Conservation (phyloP, 1,139 yeast species). For the Geotrichum klebahnii region DNA sequence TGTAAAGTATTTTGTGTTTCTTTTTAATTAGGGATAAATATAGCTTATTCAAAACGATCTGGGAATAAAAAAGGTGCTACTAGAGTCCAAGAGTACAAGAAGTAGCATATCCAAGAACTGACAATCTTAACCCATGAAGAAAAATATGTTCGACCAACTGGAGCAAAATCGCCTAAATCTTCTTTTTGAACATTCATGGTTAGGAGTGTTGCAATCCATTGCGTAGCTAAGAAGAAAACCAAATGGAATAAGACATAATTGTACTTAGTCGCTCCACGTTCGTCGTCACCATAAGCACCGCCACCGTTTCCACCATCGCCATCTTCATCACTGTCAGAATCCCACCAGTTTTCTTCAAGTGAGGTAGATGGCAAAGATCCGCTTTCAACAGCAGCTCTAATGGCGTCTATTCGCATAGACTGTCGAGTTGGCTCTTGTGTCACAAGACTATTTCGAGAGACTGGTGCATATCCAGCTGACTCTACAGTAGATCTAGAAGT, state of each 20-base stretch:
- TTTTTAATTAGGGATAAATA: too few relatives aligned
- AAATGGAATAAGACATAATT: slow-evolving; percentile 86
- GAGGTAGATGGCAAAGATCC: slow-evolving; percentile 95
- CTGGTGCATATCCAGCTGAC: slow-evolving; percentile 34
- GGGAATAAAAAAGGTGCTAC: slow-evolving; percentile 89
- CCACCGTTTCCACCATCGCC: too few relatives aligned
- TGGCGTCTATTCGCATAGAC: slow-evolving; percentile 82
- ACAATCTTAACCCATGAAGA: slow-evolving; percentile 91
- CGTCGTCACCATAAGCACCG: slow-evolving; percentile 53
- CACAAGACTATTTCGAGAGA: slow-evolving; percentile 39
- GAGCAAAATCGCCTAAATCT: slow-evolving; percentile 82
- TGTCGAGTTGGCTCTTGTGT: slow-evolving; percentile 60
- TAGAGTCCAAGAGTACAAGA: slow-evolving; percentile 83
- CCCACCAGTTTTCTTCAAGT: slow-evolving; percentile 59
- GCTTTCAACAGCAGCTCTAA: slow-evolving; percentile 88
- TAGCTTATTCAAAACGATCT: slow-evolving; percentile 57
- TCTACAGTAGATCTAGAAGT: slow-evolving; percentile 33
- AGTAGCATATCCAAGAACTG: slow-evolving; percentile 88
- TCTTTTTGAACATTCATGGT: slow-evolving; percentile 88
- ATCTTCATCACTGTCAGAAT: slow-evolving; percentile 33
- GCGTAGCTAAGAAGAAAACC: slow-evolving; percentile 91
- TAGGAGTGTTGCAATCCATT: slow-evolving; percentile 88
- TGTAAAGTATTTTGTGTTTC: too few relatives aligned
- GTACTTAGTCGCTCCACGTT: slow-evolving; percentile 65
- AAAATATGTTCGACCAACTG: slow-evolving; percentile 95